phyloP scores from a whole-genome alignment of 768 basidiomycete genomes.

The Chlorophyllum brunneum region DNA sequence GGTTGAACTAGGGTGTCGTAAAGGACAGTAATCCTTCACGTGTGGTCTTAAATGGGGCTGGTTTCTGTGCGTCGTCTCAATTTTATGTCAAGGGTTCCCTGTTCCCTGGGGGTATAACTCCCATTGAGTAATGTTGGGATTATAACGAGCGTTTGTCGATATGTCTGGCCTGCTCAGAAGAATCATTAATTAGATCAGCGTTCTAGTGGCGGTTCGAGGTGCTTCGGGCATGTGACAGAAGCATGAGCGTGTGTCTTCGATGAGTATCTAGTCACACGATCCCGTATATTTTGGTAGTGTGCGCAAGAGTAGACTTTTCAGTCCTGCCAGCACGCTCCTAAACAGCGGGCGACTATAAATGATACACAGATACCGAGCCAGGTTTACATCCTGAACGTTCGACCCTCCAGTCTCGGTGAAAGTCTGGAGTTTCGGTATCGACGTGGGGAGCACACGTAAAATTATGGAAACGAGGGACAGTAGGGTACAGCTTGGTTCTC shows the following conservation, averaged over 20 bases:
- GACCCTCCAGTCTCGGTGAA: not conserved
- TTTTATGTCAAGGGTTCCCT: too few species aligned
- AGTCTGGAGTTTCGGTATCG: not conserved
- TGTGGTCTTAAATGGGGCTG: too few species aligned
- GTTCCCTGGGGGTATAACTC: too few species aligned
- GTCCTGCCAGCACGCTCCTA: constrained; percentile 1
- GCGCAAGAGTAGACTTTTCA: not conserved
- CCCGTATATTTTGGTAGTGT: constrained; percentile 13
- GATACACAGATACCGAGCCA: not conserved
- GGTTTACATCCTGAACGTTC: not conserved
- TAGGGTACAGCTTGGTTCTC: not conserved
- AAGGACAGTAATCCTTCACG: too few species aligned
- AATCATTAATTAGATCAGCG: constrained; percentile 2
- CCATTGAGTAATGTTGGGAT: too few species aligned
- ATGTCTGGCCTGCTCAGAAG: not conserved
- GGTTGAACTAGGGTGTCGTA: too few species aligned
- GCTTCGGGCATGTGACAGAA: constrained; percentile 1
- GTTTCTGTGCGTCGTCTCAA: too few species aligned
- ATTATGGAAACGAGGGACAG: not conserved
- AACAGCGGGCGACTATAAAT: not conserved
- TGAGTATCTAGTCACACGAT: constrained; percentile 9
- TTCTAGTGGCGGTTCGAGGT: not conserved
- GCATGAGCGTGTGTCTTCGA: not conserved
- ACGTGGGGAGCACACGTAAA: not conserved
- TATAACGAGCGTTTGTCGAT: constrained; percentile 6